These are phyloP conservation scores for Pyrus betulifolia DNA, from an alignment of 306 rosid genomes.

Conservation along the genomic window DNA sequence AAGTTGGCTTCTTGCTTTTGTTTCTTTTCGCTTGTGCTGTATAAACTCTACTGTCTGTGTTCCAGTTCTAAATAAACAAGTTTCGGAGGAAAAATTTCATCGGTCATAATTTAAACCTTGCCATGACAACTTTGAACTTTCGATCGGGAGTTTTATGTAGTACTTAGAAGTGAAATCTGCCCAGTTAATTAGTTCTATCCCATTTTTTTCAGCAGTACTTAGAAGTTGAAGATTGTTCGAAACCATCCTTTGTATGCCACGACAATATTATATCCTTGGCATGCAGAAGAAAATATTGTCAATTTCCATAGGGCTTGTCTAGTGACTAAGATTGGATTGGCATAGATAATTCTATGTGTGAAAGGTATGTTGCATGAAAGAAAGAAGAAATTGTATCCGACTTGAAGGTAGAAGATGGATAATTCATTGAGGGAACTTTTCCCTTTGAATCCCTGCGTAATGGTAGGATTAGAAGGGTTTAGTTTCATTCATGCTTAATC, in stretches of 20 bases:
- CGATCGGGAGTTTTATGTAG: background rate
- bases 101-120: background rate
- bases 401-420: background rate
- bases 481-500: too few species aligned
- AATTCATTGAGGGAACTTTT: background rate
- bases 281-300: background rate
- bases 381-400: too few species aligned
- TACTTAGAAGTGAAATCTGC: too few species aligned
- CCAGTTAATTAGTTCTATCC: background rate
- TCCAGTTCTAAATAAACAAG: background rate
- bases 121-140: background rate
- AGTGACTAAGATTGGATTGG: background rate
- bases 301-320: background rate
- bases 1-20: background rate
- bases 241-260: background rate
- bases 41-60: too few species aligned
- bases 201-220: background rate
- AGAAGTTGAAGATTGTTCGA: background rate
- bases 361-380: background rate
- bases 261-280: background rate
- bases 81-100: too few species aligned
- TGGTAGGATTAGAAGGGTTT: background rate
- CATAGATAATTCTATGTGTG: background rate
- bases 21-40: background rate
- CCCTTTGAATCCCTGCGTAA: background rate